phyloP scores from a whole-genome alignment of 164 flowering plant genomes.

The Akebia trifoliata region DNA sequence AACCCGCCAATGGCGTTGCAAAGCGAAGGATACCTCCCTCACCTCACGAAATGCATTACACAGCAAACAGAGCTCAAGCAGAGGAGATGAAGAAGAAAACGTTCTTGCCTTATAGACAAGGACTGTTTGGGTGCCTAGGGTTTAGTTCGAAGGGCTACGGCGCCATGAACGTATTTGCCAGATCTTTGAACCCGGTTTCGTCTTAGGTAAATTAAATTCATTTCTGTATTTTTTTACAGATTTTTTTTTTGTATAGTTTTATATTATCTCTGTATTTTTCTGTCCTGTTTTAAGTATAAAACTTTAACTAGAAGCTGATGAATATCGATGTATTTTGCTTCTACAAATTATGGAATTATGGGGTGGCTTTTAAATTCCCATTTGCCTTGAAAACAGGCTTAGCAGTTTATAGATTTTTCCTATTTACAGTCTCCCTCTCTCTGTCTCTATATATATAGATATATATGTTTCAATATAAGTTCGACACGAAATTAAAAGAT shows the following conservation, averaged over 20 bases:
- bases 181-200: conserved; percentile 29
- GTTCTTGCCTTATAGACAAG: conserved; percentile 49
- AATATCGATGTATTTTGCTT: no score
- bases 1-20: conserved; percentile 25
- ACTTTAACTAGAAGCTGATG: no score
- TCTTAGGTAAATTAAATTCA: conserved; percentile 24
- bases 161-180: conserved; percentile 33
- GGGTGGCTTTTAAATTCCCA: no score
- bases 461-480: no score
- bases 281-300: no score
- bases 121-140: conserved; percentile 46
- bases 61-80: conserved; percentile 50
- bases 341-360: no score
- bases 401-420: no score
- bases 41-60: conserved; percentile 47
- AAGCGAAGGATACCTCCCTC: conserved; percentile 40
- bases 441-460: no score
- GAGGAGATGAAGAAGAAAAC: conserved; percentile 69
- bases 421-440: no score
- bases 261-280: not conserved
- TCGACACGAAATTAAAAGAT: no score
- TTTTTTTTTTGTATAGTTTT: conserved; percentile 3
- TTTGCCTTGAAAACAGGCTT: no score
- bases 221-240: not conserved
- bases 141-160: conserved; percentile 39